These are phyloP conservation scores for Aureobasidium subglaciale DNA, from an alignment of 2,329 filamentous ascomycete genomes.

Conservation along the genomic window DNA sequence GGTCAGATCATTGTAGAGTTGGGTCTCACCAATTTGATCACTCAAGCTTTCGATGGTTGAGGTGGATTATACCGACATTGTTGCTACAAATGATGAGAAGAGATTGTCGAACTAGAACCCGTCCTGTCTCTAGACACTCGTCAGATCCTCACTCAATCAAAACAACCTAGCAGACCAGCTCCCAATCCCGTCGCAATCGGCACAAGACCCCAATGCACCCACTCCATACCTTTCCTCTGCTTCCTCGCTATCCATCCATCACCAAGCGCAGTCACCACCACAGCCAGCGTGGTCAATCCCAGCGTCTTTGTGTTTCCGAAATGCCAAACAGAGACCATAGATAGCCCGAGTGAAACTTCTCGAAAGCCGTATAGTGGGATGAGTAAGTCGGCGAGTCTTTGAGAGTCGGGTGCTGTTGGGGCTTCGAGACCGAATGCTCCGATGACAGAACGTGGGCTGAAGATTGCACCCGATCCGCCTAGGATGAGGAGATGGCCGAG, in stretches of 20 bases:
- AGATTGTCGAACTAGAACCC: no score
- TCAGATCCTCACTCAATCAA: not conserved
- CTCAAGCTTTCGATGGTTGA: no score
- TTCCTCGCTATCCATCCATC: not conserved
- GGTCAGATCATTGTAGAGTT: no score
- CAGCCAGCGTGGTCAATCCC: not conserved
- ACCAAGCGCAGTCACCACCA: not conserved
- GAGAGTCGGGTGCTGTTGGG: not conserved
- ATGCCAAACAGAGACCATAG: not conserved
- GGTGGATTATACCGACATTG: no score
- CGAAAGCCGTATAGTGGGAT: not conserved
- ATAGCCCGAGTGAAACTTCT: not conserved
- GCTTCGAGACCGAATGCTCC: not conserved
- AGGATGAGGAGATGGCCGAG: not conserved
- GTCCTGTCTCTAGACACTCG: no score
- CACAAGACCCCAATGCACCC: not conserved
- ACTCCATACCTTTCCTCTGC: not conserved
- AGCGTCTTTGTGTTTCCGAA: not conserved
- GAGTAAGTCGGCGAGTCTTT: not conserved
- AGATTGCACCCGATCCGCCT: not conserved
- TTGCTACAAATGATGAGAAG: no score
- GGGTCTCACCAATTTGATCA: no score
- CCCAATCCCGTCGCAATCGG: not conserved
- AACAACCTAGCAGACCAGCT: not conserved
- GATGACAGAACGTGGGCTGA: not conserved